Conservation (phyloP, 2,329 filamentous ascomycete species). For the Hirsutella thompsonii region DNA sequence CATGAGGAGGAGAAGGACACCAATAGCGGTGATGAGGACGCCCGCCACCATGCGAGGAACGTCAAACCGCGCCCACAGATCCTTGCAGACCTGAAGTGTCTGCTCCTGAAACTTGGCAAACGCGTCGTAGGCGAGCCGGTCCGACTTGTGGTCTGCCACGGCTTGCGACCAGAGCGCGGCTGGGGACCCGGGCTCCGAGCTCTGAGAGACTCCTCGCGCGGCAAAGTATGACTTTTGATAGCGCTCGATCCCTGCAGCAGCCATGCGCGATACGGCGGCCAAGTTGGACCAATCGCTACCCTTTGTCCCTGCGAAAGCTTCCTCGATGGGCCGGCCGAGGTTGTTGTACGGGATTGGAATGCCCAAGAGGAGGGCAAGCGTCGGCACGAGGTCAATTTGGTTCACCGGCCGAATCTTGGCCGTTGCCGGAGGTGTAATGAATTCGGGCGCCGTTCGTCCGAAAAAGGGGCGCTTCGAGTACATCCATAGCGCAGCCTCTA, state of each 20-base stretch:
- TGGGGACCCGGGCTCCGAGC: slow-evolving; percentile 27
- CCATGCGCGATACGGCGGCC: slow-evolving; percentile 61
- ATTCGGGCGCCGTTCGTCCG: slow-evolving; percentile 56
- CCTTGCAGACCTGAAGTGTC: slow-evolving; percentile 68
- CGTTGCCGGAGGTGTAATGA: slow-evolving; percentile 45
- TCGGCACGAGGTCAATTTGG: slow-evolving; percentile 94
- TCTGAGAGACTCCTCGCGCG: slow-evolving; percentile 55
- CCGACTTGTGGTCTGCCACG: slow-evolving; percentile 24
- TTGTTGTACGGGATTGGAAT: slow-evolving; percentile 95
- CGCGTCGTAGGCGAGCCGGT: slow-evolving; percentile 34
- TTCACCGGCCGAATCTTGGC: slow-evolving; percentile 65
- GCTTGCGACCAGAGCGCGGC: slow-evolving; percentile 35
- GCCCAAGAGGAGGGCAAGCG: slow-evolving; percentile 73
- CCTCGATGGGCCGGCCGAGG: slow-evolving; percentile 81
- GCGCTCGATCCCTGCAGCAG: slow-evolving; percentile 74
- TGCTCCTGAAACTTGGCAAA: slow-evolving; percentile 65
- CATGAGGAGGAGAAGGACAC: slow-evolving; percentile 55
- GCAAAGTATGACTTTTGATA: slow-evolving; percentile 78
- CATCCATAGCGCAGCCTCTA: slow-evolving; percentile 95
- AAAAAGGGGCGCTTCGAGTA: slow-evolving; percentile 84
- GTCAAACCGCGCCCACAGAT: slow-evolving; percentile 87
- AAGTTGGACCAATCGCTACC: slow-evolving; percentile 66
- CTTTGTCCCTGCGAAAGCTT: slow-evolving; percentile 66
- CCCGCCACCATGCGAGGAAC: slow-evolving; percentile 74
- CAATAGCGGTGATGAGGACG: slow-evolving; percentile 54